phyloP scores from a whole-genome alignment of 495 filamentous ascomycete genomes.

The Articulospora tetracladia region DNA sequence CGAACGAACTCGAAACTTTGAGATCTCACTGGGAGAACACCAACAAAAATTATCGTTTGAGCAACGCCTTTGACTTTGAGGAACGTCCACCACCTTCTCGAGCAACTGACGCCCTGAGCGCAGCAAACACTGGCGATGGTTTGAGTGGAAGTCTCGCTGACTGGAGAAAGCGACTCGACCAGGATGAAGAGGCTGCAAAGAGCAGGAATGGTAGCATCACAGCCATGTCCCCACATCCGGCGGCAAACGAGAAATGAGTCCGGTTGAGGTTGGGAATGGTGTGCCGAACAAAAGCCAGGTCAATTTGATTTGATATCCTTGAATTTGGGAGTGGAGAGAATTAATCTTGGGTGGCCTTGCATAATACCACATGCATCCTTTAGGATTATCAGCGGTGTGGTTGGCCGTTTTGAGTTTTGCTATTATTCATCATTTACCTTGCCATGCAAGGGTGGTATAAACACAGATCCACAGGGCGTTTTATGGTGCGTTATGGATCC shows the following conservation, averaged over 20 bases:
- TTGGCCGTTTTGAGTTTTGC: neutral
- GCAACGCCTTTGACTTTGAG: constrained; percentile 84
- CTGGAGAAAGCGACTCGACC: constrained; percentile 71
- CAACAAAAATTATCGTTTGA: constrained; percentile 88
- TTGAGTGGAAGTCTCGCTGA: constrained; percentile 69
- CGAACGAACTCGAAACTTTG: constrained; percentile 84
- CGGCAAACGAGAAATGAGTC: constrained; percentile 20
- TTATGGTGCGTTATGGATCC: neutral
- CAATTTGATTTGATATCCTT: constrained; percentile 17
- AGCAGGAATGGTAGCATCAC: constrained; percentile 17
- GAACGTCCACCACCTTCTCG: constrained; percentile 45
- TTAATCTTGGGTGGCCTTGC: neutral
- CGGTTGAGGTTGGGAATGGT: constrained; percentile 7
- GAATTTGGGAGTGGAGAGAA: neutral
- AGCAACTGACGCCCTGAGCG: constrained; percentile 29
- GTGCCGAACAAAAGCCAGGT: constrained; percentile 9
- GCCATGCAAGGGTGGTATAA: neutral
- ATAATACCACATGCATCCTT: neutral
- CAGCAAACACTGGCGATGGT: constrained; percentile 34
- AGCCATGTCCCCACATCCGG: neutral
- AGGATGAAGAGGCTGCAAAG: constrained; percentile 41
- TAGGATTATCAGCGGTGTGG: too few relatives aligned
- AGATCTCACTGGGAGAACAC: constrained; percentile 92
- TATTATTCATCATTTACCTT: neutral
- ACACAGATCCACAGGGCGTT: neutral